Conservation (phyloP, 176 grass and related monocot species). For the Carex myosuroides region DNA sequence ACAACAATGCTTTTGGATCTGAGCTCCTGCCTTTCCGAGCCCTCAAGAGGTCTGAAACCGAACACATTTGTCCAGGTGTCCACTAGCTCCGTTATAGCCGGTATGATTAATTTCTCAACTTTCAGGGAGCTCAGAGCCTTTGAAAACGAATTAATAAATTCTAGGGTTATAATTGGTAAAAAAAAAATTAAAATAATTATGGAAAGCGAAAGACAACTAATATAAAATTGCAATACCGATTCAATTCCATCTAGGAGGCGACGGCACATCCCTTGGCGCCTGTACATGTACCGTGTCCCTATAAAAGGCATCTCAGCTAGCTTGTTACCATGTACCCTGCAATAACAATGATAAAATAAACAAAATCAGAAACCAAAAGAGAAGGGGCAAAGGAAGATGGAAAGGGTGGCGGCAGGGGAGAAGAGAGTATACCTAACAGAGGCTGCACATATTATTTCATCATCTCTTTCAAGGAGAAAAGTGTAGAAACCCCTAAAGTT, state of each 20-base stretch:
- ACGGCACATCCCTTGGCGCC: conserved; percentile 85
- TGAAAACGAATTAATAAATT: conserved; percentile 29
- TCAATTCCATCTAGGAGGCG: conserved; percentile 77
- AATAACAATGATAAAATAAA: conserved; percentile 27
- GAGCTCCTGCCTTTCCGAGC: conserved; percentile 55
- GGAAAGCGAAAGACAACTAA: background rate
- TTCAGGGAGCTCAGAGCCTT: conserved; percentile 81
- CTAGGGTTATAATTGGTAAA: background rate
- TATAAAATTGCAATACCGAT: conserved; percentile 44
- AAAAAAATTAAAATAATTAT: background rate
- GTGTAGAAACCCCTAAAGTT: conserved; percentile 87
- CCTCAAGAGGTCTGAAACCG: conserved; percentile 76
- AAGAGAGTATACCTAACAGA: conserved; percentile 63
- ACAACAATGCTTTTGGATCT: conserved; percentile 76
- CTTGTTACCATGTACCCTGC: conserved; percentile 85
- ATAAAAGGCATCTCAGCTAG: conserved; percentile 97
- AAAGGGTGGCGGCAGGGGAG: background rate
- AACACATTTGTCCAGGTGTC: conserved; percentile 84
- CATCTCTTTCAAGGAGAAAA: conserved; percentile 73
- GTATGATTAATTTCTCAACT: conserved; percentile 90
- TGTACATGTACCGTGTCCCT: conserved; percentile 72
- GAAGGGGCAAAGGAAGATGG: background rate
- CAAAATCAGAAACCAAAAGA: background rate
- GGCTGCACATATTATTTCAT: conserved; percentile 94
- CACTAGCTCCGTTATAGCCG: conserved; percentile 80